Conservation (phyloP, 768 basidiomycete species). For the Lyophyllum decastes region DNA sequence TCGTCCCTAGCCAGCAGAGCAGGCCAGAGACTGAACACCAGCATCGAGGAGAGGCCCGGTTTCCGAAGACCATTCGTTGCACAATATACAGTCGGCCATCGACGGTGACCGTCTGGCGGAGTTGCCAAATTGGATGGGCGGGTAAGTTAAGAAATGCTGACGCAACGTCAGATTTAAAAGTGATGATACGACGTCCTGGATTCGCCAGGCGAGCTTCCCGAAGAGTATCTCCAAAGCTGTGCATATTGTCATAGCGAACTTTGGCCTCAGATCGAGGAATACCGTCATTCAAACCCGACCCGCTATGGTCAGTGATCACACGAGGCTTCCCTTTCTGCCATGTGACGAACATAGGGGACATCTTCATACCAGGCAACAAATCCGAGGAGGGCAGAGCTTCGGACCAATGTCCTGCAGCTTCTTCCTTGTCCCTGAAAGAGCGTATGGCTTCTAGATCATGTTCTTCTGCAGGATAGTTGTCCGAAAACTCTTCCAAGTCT, state of each 20-base stretch:
- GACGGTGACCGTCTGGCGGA: conserved; percentile 28
- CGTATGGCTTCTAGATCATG: not conserved
- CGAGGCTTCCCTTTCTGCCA: conserved; percentile 21
- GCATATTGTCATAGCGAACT: conserved; percentile 26
- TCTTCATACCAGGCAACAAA: conserved; percentile 14
- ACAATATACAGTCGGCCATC: conserved; percentile 25
- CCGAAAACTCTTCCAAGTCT: not conserved
- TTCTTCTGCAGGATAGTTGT: conserved; percentile 2
- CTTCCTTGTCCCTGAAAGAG: conserved; percentile 9
- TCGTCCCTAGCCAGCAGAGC: not conserved
- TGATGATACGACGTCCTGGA: conserved; percentile 9
- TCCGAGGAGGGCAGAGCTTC: not conserved
- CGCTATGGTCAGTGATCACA: conserved; percentile 23
- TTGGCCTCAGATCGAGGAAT: conserved; percentile 20
- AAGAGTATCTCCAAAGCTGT: conserved; percentile 16
- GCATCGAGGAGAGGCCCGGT: conserved; percentile 21
- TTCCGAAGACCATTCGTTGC: conserved; percentile 28
- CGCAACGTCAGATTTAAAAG: conserved; percentile 19
- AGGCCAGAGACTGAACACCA: conserved; percentile 14
- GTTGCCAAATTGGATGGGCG: conserved; percentile 33
- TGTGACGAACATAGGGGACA: conserved; percentile 19
- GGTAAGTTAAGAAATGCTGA: conserved; percentile 33
- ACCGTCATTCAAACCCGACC: conserved; percentile 20
- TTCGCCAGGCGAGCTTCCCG: conserved; percentile 1
- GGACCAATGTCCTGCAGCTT: conserved; percentile 1